These are phyloP conservation scores for Agrostemma githago DNA, from an alignment of 148 eudicot species.

Conservation along the genomic window DNA sequence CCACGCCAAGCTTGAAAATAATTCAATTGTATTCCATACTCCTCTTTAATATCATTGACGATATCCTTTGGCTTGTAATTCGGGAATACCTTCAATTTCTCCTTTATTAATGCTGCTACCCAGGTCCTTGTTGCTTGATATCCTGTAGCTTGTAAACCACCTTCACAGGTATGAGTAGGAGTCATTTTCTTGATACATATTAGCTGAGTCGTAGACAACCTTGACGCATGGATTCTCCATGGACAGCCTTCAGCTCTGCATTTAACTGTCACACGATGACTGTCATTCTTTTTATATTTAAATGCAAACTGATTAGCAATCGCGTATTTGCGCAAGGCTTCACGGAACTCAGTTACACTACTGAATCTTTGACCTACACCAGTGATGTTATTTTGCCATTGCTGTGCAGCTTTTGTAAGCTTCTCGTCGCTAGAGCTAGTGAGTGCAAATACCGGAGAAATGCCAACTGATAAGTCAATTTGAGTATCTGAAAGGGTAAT, in stretches of 20 bases:
- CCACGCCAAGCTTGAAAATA: constrained; percentile 98
- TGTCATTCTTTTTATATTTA: constrained; percentile 85
- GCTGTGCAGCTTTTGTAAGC: constrained; percentile 63
- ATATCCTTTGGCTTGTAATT: constrained; percentile 96
- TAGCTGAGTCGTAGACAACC: constrained; percentile 78
- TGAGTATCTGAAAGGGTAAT: constrained; percentile 34
- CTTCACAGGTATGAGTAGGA: constrained; percentile 80
- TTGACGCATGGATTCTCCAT: constrained; percentile 98
- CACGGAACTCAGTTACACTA: constrained; percentile 81
- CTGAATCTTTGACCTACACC: constrained; percentile 96
- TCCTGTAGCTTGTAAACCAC: constrained; percentile 54
- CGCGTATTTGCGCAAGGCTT: constrained; percentile 78
- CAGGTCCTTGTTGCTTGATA: constrained; percentile 92
- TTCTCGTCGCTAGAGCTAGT: constrained; percentile 56
- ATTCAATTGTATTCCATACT: constrained; percentile 82
- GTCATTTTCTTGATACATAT: constrained; percentile 94
- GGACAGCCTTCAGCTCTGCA: constrained; percentile 94
- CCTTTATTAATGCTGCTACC: constrained; percentile 92
- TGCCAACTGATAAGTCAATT: constrained; percentile 41
- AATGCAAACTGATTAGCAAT: constrained; percentile 89
- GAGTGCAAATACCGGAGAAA: constrained; percentile 30
- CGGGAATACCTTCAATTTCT: constrained; percentile 67
- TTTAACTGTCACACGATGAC: constrained; percentile 93
- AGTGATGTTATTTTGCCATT: constrained; percentile 80
- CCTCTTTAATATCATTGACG: constrained; percentile 78